phyloP scores from a whole-genome alignment of 306 rosid species.

The Lithocarpus polystachyus region DNA sequence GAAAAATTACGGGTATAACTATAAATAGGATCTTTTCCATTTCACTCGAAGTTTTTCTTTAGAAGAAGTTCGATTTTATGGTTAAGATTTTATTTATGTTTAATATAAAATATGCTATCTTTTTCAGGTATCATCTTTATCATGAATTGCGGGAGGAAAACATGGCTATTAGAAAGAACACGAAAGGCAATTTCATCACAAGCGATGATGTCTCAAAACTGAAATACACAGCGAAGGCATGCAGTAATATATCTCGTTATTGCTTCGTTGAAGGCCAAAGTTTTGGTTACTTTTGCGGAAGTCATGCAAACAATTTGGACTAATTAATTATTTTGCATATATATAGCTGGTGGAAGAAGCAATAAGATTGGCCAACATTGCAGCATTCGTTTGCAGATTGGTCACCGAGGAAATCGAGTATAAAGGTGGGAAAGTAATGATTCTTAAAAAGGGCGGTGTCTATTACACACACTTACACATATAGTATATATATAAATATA shows the following conservation, averaged over 20 bases:
- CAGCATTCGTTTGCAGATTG: slow-evolving; percentile 13
- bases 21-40: too few species aligned
- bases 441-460: background rate
- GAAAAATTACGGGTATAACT: slow-evolving; percentile 30
- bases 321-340: too few species aligned
- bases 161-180: slow-evolving; percentile 17
- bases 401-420: slow-evolving; percentile 25
- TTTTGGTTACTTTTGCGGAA: too few species aligned
- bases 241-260: too few species aligned
- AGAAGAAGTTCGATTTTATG: too few species aligned
- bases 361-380: slow-evolving; percentile 38
- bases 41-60: too few species aligned
- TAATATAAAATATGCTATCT: too few species aligned
- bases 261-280: too few species aligned
- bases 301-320: too few species aligned
- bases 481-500: too few species aligned
- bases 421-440: slow-evolving; percentile 18
- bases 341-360: slow-evolving; percentile 38
- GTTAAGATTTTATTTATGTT: too few species aligned
- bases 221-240: slow-evolving; percentile 36
- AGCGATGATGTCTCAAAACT: slow-evolving; percentile 30
- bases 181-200: slow-evolving; percentile 24
- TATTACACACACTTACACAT: background rate
- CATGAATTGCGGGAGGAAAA: slow-evolving; percentile 34
- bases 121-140: background rate